These are phyloP conservation scores for Fonsecaea nubica DNA, from an alignment of 2,329 filamentous ascomycete genomes.

Conservation along the genomic window DNA sequence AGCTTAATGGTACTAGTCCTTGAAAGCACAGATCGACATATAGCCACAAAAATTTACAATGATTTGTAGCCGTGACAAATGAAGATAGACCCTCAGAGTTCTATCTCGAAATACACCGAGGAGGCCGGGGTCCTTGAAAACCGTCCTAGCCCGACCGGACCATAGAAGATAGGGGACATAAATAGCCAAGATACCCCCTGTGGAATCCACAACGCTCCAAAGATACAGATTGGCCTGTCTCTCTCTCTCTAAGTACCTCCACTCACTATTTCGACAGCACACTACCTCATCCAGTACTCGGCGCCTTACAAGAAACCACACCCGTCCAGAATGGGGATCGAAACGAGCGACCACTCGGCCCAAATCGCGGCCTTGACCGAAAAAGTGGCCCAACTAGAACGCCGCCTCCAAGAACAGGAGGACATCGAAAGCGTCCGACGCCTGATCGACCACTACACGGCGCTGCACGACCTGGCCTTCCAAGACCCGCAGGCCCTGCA, in stretches of 20 bases:
- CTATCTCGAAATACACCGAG: too few relatives aligned
- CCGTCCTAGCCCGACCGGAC: neutral
- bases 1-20: too few relatives aligned
- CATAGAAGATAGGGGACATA: neutral
- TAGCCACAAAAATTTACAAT: neutral
- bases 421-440: conserved; percentile 8
- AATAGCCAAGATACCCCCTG: neutral
- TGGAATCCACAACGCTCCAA: neutral
- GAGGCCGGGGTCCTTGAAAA: neutral
- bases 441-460: conserved; percentile 13
- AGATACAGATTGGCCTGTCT: neutral
- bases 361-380: neutral
- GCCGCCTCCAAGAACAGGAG: neutral
- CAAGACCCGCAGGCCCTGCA: conserved; percentile 8
- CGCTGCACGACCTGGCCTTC: conserved; percentile 13
- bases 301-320: neutral
- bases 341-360: neutral
- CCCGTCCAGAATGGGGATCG: neutral
- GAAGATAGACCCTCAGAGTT: neutral
- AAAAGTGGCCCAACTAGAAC: conserved; percentile 8
- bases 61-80: neutral
- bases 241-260: neutral
- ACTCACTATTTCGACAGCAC: neutral
- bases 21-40: neutral
- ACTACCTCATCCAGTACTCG: too few relatives aligned